These are phyloP conservation scores for Fraxinus nigra DNA, from an alignment of 305 asterid genomes.

Conservation along the genomic window DNA sequence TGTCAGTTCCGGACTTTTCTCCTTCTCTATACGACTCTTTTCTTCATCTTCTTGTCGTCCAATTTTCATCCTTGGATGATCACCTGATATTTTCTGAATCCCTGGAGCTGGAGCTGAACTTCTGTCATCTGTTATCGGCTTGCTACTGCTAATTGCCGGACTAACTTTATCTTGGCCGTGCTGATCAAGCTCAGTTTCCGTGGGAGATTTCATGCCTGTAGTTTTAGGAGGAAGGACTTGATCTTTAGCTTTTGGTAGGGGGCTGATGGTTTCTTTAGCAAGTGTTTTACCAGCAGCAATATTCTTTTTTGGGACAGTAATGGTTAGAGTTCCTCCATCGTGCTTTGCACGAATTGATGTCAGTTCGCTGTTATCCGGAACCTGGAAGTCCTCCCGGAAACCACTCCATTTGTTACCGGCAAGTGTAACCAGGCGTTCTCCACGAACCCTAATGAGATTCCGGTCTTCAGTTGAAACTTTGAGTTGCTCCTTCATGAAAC, in stretches of 20 bases:
- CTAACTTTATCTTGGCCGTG: neutral
- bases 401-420: constrained; percentile 76
- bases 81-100: constrained; percentile 1
- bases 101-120: neutral
- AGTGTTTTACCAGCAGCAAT: constrained; percentile 6
- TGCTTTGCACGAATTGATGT: constrained; percentile 58
- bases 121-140: neutral
- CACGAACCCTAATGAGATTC: constrained; percentile 53
- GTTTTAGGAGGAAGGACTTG: neutral
- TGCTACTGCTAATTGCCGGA: neutral
- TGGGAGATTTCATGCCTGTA: neutral
- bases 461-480: constrained; percentile 55
- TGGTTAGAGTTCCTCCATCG: constrained; percentile 55
- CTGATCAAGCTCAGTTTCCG: neutral
- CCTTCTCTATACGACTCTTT: neutral
- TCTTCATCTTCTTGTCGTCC: neutral
- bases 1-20: constrained; percentile 1
- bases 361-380: constrained; percentile 52
- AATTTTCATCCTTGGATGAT: constrained; percentile 2
- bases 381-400: constrained; percentile 62
- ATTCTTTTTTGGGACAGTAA: constrained; percentile 46
- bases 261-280: constrained; percentile 1
- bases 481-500: constrained; percentile 61
- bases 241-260: constrained; percentile 5
- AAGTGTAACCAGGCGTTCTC: constrained; percentile 45